Evolutionary conservation across 139 green algal genomes (phyloP), one percentile per base, ranked within the genome.

Genomic region (Coelastrella sp.): DNA sequence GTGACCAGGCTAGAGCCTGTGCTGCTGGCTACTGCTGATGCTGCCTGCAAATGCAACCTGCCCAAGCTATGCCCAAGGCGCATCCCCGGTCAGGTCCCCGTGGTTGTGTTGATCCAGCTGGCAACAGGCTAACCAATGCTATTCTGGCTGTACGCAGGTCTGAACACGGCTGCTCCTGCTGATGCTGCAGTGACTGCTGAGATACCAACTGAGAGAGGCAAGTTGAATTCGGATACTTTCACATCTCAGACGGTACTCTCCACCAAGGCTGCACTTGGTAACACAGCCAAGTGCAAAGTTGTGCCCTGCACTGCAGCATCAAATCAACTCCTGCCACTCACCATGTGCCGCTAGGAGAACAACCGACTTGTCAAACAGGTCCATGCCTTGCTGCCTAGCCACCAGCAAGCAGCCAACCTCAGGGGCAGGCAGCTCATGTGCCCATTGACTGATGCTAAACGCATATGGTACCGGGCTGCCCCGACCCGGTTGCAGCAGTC

Each of bases 371-470:
- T 85, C 59, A 86, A 94, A 94, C 73, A 94, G 90, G 4, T 65
- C 17, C 89, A 89, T 90, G 19, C 74, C 73, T 23, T 88, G 58
- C 2, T 65, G 56, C 5, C 64, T 47, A 4, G 93, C 89, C 13
- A 95, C 60, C 68, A 95, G 91, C 71, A 95, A n/a, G 66, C 91
- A 95, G 5, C 93, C 93, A 54, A 65, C 65, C 79, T 95, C 91
- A 5, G 90, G 90, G 16, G 76, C 56, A 3, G 74, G 64, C 20
- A 94, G 83, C 2, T 84, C 59, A 76, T 92, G 87, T 5, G 83
- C 83, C 87, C 91, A 93, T 4, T 13, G 65, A 13, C 61, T 73
- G 32, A 22, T 75, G 58, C 32, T 65, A 23, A 86, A 87, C 3
- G 64, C 64, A 64, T 65, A 87, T 5, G 82, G 16, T 5, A 23